These are phyloP conservation scores for Fusarium keratoplasticum DNA, from an alignment of 2,329 filamentous ascomycete species.

Conservation along the genomic window DNA sequence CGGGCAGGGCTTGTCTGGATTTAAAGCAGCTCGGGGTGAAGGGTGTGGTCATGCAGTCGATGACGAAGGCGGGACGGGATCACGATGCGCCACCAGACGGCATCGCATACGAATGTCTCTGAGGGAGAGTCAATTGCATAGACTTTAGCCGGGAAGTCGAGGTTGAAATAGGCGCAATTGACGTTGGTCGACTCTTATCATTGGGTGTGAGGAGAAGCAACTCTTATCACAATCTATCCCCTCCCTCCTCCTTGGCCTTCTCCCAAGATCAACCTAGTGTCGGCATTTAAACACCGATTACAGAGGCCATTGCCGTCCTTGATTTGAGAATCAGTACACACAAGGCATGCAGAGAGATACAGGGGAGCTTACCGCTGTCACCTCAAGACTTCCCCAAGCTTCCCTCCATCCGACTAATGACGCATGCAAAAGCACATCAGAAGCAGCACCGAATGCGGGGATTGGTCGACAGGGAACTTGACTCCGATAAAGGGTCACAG, in stretches of 20 bases:
- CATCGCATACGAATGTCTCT: conserved; percentile 21
- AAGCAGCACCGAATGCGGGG: neutral
- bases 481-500: conserved; percentile 27
- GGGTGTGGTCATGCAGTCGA: conserved; percentile 16
- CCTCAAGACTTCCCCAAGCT: neutral
- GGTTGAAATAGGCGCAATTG: conserved; percentile 11
- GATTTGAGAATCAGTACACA: neutral
- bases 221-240: neutral
- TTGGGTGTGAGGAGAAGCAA: neutral
- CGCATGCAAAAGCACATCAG: conserved; percentile 20
- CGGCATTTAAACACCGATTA: neutral
- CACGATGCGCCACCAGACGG: conserved; percentile 26
- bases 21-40: conserved; percentile 13
- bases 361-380: neutral
- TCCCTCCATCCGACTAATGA: conserved; percentile 24
- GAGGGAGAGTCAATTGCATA: conserved; percentile 10
- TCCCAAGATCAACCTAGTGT: neutral
- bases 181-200: neutral
- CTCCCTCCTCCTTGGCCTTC: neutral
- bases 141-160: neutral
- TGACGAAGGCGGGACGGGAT: conserved; percentile 34
- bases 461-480: conserved; percentile 8
- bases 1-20: neutral
- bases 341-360: neutral
- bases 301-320: neutral